phyloP scores from a whole-genome alignment of 2,329 filamentous ascomycete species.

The Knufia fluminis region DNA sequence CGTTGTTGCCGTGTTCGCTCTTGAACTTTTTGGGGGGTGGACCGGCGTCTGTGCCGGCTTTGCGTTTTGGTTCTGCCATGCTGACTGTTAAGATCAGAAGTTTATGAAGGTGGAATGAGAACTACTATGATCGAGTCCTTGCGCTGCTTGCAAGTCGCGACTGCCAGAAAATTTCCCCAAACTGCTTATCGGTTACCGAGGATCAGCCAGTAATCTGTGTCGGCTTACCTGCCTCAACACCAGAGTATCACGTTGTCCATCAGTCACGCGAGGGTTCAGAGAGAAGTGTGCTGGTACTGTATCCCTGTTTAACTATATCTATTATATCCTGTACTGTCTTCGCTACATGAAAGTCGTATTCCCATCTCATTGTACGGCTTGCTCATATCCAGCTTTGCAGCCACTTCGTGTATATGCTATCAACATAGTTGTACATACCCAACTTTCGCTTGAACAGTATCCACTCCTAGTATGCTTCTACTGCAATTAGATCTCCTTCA shows the following conservation, averaged over 20 bases:
- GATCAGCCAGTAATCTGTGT: not conserved
- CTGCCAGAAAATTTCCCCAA: not conserved
- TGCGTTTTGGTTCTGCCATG: slow-evolving; percentile 2
- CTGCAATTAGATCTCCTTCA: not conserved
- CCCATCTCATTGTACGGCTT: not conserved
- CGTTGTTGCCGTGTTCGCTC: not conserved
- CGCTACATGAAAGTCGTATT: not conserved
- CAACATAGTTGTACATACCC: no score
- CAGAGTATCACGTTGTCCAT: not conserved
- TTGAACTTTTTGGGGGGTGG: not conserved
- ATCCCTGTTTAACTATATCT: not conserved
- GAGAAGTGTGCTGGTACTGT: no score
- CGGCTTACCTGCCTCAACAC: not conserved
- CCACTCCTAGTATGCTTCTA: not conserved
- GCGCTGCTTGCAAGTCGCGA: not conserved
- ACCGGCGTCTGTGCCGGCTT: not conserved
- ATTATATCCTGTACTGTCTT: not conserved
- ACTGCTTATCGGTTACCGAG: not conserved
- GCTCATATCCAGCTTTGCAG: not conserved
- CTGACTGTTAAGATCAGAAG: not conserved
- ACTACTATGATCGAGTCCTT: no score
- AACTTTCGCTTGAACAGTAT: not conserved
- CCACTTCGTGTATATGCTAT: not conserved
- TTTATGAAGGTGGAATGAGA: not conserved
- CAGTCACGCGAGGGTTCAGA: no score